A percentile compares a stretch with the other conserved stretches of the same genome.
Evolutionary conservation across 306 rosid species (phyloP).

Genomic region (Cyclanthera cordifolia): DNA sequence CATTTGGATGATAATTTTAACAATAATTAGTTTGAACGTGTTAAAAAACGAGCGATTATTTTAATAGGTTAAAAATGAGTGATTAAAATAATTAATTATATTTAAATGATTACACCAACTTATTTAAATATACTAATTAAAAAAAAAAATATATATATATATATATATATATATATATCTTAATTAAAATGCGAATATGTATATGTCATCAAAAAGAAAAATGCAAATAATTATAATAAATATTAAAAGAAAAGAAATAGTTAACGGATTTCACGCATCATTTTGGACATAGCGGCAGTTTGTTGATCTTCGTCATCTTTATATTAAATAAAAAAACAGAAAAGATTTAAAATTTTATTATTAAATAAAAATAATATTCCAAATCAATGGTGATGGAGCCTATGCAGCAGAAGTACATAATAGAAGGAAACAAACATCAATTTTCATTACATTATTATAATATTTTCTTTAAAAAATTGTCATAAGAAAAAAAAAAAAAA

Average conservation of each 20-base stretch:
- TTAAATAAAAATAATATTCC: neutral
- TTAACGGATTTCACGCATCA: conserved; percentile 8
- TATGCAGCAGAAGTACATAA: neutral
- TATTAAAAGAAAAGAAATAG: neutral
- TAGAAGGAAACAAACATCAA: neutral
- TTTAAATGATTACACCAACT: too few species aligned
- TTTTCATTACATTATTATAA: neutral
- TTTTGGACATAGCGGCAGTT: neutral
- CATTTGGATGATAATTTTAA: too few species aligned
- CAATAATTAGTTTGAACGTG: too few species aligned
- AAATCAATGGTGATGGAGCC: conserved; percentile 5
- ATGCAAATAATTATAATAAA: neutral
- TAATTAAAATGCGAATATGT: too few species aligned
- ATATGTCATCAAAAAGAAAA: too few species aligned
- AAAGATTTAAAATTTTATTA: neutral
- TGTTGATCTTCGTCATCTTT: neutral
- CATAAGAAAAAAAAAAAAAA: neutral
- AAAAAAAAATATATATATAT: too few species aligned
- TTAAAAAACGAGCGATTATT: too few species aligned
- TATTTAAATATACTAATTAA: too few species aligned
- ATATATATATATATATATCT: too few species aligned
- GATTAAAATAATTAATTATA: too few species aligned
- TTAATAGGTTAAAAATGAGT: too few species aligned
- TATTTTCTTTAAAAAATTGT: neutral
- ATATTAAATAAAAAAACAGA: neutral